Evolutionary conservation across 140 eudicot species (phyloP), one percentile per base, ranked within the genome.

Genomic region (Bidens hawaiensis): DNA sequence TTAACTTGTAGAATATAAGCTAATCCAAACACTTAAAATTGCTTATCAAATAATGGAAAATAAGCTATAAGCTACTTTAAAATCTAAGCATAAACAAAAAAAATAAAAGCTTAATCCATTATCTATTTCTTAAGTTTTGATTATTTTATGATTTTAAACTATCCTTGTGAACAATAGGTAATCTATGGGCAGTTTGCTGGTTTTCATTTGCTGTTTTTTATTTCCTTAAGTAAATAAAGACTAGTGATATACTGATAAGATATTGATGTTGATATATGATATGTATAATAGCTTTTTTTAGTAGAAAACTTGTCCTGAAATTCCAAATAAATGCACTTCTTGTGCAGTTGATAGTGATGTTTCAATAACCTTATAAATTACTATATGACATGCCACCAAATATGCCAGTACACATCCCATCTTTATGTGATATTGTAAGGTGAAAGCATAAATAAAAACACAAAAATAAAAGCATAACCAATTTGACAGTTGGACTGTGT

Each of bases 371-470:
- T 5, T 34, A 34, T 34, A 34, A 34, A 34, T 7, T 57, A 4
- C 25, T 33, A 19, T 50, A 33, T 50, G 62, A 22, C 62, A 65
- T 50, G 26, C 62, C 63, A 66, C 52, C 27, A 24, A 66, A 22
- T 43, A 18, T 27, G 4, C 0, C 40, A 21, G 4, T 47, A 19
- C 6, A 5, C n/a, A 36, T 15, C 14, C 48, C 13, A 63, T 63
- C 28, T 46, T 16, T 16, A 63, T 63, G 43, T 46, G 34, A 17
- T 63, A 63, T 46, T 13, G 42, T 43, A 43, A 42, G 56, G 42
- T 16, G 56, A 18, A 3, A 11, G 42, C 1, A 52, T 1, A 38
- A n/a, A n/a, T n/a, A n/a, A n/a, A n/a, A n/a, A n/a, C n/a, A n/a
- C n/a, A n/a, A n/a, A n/a, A n/a, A n/a, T n/a, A n/a, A n/a, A n/a